Base-by-base conservation (phyloP, 2,329 filamentous ascomycete species). In the Emericellopsis cladophorae region DNA sequence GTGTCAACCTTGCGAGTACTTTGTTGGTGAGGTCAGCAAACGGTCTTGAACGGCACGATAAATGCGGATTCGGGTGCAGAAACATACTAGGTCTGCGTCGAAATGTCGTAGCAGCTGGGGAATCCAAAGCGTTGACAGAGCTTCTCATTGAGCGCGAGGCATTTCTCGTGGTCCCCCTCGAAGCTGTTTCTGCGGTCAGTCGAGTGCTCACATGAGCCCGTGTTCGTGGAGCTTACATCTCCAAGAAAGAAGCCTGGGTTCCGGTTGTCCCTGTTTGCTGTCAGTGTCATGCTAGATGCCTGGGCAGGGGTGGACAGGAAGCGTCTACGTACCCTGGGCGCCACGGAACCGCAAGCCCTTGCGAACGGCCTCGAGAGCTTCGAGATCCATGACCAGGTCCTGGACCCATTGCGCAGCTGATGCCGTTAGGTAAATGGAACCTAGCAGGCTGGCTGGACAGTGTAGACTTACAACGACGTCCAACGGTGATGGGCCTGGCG, bases 1-100 rank as follows among this genome's bases (percentile, higher is more conserved):
- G 84, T 68, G 56, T 95, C 88, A 41, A 95, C 80, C 64, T 92
- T 92, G 46, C 86, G 76, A 5, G 82, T 79, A 62, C 26, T 29
- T n/a, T n/a, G n/a, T n/a, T n/a, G n/a, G n/a, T n/a, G n/a, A 21
- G 6, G 26, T 29, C 26, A 29, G 12, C 26, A 29, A 29, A 3
- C 26, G 12, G 8, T 12, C 9, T 29, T 29, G 24, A 6, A 7
- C 24, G 24, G 24, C 10, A 26, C 24, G 24, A 10, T 10, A 26
- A 26, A 26, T 26, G 6, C 10, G 24, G 10, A 26, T 7, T 6
- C 7, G 24, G 24, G 24, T 7, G 24, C 7, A 26, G n/a, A 26
- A 7, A 26, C 26, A 29, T 29, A 29, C 26, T 69, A 70, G 5
- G 66, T 70, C 57, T 90, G 84, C n/a, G 77, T 79, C 14, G 81